Conservation (phyloP, 331 rosid genomes). For the Malus hybrid region DNA sequence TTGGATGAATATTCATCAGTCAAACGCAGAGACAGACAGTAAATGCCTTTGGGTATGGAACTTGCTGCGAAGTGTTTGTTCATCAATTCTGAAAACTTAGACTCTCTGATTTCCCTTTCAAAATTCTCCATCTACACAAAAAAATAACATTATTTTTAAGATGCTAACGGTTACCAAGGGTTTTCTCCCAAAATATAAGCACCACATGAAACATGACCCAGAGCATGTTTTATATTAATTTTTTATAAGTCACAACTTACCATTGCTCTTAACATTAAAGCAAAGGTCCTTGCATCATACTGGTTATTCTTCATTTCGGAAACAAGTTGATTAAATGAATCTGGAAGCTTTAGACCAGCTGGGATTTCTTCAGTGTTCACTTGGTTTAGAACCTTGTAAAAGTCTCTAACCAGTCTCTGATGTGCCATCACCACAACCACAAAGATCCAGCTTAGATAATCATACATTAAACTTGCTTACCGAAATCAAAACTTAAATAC, state of each 20-base stretch:
- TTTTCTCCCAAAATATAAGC: background rate
- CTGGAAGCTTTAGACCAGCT: slow-evolving; percentile 55
- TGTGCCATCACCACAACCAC: slow-evolving; percentile 29
- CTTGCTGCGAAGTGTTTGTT: slow-evolving; percentile 94
- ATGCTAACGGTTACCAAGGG: background rate
- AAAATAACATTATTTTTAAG: background rate
- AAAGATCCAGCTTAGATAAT: slow-evolving; percentile 25
- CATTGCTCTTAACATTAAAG: slow-evolving; percentile 75
- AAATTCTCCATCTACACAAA: slow-evolving; percentile 78
- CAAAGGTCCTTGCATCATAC: slow-evolving; percentile 82
- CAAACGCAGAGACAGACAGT: slow-evolving; percentile 91
- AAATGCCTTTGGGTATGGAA: slow-evolving; percentile 89
- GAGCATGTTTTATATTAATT: background rate
- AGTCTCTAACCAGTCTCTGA: slow-evolving; percentile 85
- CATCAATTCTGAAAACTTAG: slow-evolving; percentile 80
- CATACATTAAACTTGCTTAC: slow-evolving; percentile 1
- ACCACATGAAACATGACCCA: background rate
- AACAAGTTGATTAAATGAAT: slow-evolving; percentile 79
- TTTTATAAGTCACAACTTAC: slow-evolving; percentile 33
- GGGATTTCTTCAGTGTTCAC: slow-evolving; percentile 72
- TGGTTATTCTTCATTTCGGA: slow-evolving; percentile 73
- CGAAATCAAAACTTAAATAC: background rate
- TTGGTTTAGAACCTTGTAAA: slow-evolving; percentile 78
- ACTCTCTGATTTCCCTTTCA: slow-evolving; percentile 73
- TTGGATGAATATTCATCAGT: slow-evolving; percentile 98